phyloP scores from a whole-genome alignment of 2,329 filamentous ascomycete species.

The Arthrobotrys musiformis region DNA sequence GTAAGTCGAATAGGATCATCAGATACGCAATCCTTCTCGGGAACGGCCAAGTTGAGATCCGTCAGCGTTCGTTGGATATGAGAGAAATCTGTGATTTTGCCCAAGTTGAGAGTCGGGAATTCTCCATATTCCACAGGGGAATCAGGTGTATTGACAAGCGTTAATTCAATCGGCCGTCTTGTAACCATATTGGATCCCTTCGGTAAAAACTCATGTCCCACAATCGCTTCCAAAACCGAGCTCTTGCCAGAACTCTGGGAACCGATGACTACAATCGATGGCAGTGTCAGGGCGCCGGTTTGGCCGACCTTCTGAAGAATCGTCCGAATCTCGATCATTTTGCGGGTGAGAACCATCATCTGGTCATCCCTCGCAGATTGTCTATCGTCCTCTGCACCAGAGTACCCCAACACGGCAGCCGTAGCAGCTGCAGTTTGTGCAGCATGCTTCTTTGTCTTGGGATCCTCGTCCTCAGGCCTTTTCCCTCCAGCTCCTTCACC shows the following conservation, averaged over 20 bases:
- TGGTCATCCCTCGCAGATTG: constrained; percentile 88
- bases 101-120: constrained; percentile 89
- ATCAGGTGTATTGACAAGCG: constrained; percentile 91
- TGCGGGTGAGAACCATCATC: constrained; percentile 99
- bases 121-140: constrained; percentile 91
- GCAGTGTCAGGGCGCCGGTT: constrained; percentile 84
- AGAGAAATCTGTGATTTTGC: constrained; percentile 89
- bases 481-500: constrained; percentile 62
- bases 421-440: constrained; percentile 74
- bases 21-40: constrained; percentile 88
- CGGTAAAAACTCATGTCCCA: constrained; percentile 95
- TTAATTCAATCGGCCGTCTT: constrained; percentile 91
- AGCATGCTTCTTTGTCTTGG: constrained; percentile 68
- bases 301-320: constrained; percentile 92
- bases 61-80: constrained; percentile 93
- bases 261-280: constrained; percentile 98
- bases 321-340: constrained; percentile 98
- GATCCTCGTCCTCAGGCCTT: constrained; percentile 67
- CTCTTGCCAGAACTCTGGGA: constrained; percentile 99
- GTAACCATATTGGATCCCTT: constrained; percentile 99
- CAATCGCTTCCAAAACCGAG: constrained; percentile 94
- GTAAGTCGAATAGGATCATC: constrained; percentile 96
- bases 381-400: constrained; percentile 73
- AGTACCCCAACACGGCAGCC: constrained; percentile 81
- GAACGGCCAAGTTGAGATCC: constrained; percentile 92